Base-by-base conservation (phyloP, 106 monocot species). In the Phalaenopsis aphrodite region DNA sequence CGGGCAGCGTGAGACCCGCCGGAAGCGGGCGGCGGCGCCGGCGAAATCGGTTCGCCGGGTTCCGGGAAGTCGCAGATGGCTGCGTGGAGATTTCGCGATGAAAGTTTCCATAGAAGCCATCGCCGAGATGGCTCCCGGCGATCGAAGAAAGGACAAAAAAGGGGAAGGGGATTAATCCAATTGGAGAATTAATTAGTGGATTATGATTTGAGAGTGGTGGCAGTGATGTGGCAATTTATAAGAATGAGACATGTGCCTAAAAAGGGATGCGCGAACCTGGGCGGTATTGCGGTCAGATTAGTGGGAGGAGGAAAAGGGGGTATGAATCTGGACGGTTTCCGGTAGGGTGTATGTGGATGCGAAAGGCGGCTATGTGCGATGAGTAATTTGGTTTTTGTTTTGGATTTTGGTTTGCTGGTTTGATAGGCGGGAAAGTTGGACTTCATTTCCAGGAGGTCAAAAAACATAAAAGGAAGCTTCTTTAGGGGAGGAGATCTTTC, bases 61-160 rank as follows among this genome's bases (percentile, higher is more conserved):
- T 74, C 11, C 7, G 18, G 43, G 74, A 37, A 69, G 12, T 42
- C 4, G 74, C 43, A 74, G 19, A 43, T 41, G 7, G 5, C 18
- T 1, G 19, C 18, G 17, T 41, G 46, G 45, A 12, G 48, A 48
- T 17, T 76, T 76, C 48, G 48, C 24, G 24, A 47, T 48, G 48
- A 76, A 11, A 5, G 75, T 12, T 23, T 45, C 48, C 75, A 76
- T 48, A 4, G 75, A 76, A 76, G 48, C 47, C 75, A 48, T 48
- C 10, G 48, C 75, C 75, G 75, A 30, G 1, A 38, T 38, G 37
- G 68, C 68, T 38, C 11, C 68, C 30, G 38, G 38, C 68, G 0
- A 38, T 37, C 68, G 68, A 68, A 37, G 68, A 8, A 30, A 14
- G 9, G 68, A 24, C 36, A 37, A 68, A 68, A 68, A 68, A n/a